Evolutionary conservation across 2,329 filamentous ascomycete species (phyloP).

Genomic region (Bipolaris sorokiniana): DNA sequence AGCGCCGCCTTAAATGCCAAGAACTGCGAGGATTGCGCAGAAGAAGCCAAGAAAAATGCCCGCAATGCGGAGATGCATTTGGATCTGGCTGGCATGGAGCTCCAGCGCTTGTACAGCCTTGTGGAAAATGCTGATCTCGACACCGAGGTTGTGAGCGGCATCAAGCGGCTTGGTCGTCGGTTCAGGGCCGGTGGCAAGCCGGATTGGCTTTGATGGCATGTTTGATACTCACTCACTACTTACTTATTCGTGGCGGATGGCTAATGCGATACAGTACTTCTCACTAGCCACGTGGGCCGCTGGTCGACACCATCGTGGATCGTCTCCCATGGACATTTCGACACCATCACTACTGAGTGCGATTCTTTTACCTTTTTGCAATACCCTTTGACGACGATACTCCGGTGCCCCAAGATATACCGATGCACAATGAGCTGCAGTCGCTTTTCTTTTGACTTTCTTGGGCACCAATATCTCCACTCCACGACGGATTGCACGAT

Average conservation of each 20-base stretch:
- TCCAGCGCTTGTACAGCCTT: conserved; percentile 19
- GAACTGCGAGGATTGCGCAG: conserved; percentile 25
- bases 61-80: conserved; percentile 29
- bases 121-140: conserved; percentile 18
- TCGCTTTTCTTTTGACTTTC: background rate
- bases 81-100: conserved; percentile 15
- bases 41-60: conserved; percentile 29
- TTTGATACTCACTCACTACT: background rate
- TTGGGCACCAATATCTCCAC: background rate
- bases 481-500: background rate
- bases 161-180: conserved; percentile 13
- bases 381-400: background rate
- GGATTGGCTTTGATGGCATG: background rate
- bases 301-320: background rate
- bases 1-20: conserved; percentile 24
- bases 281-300: background rate
- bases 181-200: background rate
- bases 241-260: background rate
- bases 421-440: background rate
- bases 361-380: background rate
- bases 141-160: conserved; percentile 13
- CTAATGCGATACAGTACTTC: background rate
- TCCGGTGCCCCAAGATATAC: background rate
- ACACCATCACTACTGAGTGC: background rate
- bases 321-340: background rate